A percentile compares a stretch with the other conserved stretches of the same genome.
phyloP scores from a whole-genome alignment of 495 filamentous ascomycete genomes.

The Amphirosellinia nigrospora region DNA sequence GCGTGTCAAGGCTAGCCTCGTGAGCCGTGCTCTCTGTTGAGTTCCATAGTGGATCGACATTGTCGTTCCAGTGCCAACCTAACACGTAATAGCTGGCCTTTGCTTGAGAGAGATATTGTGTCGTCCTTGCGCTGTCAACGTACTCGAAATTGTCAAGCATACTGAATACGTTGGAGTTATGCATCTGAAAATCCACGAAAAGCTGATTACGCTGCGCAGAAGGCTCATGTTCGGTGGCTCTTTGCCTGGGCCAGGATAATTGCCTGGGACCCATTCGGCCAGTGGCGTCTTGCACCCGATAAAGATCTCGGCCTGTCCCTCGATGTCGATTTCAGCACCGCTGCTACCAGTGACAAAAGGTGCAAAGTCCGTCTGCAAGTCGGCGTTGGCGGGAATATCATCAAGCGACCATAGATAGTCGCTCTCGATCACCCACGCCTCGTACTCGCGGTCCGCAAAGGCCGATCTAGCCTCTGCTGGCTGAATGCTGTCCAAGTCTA shows the following conservation, averaged over 20 bases:
- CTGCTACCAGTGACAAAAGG: slow-evolving; percentile 45
- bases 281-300: slow-evolving; percentile 48
- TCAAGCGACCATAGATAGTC: slow-evolving; percentile 47
- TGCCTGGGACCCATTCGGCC: slow-evolving; percentile 30
- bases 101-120: slow-evolving; percentile 39
- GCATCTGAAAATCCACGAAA: slow-evolving; percentile 58
- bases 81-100: slow-evolving; percentile 55
- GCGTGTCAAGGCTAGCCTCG: background rate
- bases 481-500: slow-evolving; percentile 31
- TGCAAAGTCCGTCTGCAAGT: slow-evolving; percentile 57
- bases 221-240: slow-evolving; percentile 41
- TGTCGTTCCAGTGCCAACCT: slow-evolving; percentile 52
- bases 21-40: background rate
- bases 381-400: slow-evolving; percentile 36
- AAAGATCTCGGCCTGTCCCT: slow-evolving; percentile 57
- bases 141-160: slow-evolving; percentile 56
- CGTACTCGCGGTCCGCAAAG: slow-evolving; percentile 27
- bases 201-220: slow-evolving; percentile 51
- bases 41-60: background rate
- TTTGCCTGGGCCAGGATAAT: slow-evolving; percentile 2
- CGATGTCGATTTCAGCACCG: slow-evolving; percentile 30
- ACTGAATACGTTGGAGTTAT: slow-evolving; percentile 58
- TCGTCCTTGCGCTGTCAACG: slow-evolving; percentile 1
- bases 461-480: slow-evolving; percentile 26
- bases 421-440: slow-evolving; percentile 58